Evolutionary conservation across 148 eudicot genomes (phyloP), one percentile per base, ranked within the genome.

Genomic region (Amaranthus cruentus): DNA sequence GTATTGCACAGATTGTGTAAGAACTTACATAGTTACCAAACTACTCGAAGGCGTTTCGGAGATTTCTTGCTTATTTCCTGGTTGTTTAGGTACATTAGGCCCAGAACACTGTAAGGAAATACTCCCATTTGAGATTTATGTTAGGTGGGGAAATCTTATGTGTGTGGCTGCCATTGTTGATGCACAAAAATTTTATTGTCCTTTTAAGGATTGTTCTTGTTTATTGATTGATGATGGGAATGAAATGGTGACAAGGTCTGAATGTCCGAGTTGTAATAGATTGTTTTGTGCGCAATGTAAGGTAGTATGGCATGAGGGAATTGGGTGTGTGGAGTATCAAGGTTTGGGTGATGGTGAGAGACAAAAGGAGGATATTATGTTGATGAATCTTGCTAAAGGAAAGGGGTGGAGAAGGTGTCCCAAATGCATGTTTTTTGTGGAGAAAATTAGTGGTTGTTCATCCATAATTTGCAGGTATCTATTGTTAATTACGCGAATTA

Each of bases 381-480:
- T 85, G 72, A 71, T 77, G 79, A 59, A 79, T 10, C 90, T 90
- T 70, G 96, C 96, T 7, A 81, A 84, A 79, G 49, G 53, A 1
- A 77, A 85, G 69, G 83, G 80, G 14, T 90, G 96, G 96, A 82
- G 71, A 53, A 85, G 87, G 76, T 90, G 96, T 70, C 91, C 96
- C 13, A 70, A 46, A 15, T 90, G 96, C 81, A 88, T 75, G 68
- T 76, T 74, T 64, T 81, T 73, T 76, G 92, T 90, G 11, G 96
- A 90, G 73, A 88, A 75, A 55, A 68, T 76, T 2, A 58, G 72
- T 0, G 96, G 96, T 12, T 90, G 96, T 80, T 60, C 77, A 64
- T 87, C 73, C 68, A 88, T 90, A 74, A 76, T 55, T 56, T 89
- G 94, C 88, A 86, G 92, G 90, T 88, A 50, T 50, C 66, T 11